A percentile compares a stretch with the other conserved stretches of the same genome.
These are phyloP conservation scores for Pseudocercospora macadamiae DNA, from an alignment of 2,329 filamentous ascomycete genomes.

Conservation along the genomic window DNA sequence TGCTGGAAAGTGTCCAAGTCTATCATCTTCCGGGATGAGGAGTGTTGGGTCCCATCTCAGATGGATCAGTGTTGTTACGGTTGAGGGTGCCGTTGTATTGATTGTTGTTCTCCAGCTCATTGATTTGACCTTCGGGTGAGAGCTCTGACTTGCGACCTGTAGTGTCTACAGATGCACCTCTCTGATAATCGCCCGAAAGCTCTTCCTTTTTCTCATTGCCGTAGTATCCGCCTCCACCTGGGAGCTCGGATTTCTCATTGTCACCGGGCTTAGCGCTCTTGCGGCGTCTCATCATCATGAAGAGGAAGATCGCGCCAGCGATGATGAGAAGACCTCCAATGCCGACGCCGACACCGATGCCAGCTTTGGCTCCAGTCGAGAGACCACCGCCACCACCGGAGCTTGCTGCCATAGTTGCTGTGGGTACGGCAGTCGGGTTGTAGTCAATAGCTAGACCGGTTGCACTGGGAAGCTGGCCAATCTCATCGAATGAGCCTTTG, in stretches of 20 bases:
- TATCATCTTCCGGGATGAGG: background rate
- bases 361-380: slow-evolving; percentile 3
- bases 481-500: background rate
- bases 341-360: slow-evolving; percentile 4
- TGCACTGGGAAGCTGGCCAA: background rate
- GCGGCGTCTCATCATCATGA: background rate
- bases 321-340: slow-evolving; percentile 1
- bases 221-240: slow-evolving; percentile 1
- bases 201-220: background rate
- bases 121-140: slow-evolving; percentile 1
- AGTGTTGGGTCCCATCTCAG: background rate
- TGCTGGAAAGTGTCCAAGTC: no score
- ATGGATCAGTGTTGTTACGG: background rate
- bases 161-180: slow-evolving; percentile 6
- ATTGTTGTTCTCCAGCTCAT: background rate
- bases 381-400: background rate
- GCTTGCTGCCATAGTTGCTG: background rate
- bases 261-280: background rate
- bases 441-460: background rate
- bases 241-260: slow-evolving; percentile 6
- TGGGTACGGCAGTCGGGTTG: background rate
- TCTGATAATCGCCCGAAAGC: background rate
- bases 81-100: background rate
- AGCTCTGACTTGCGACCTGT: background rate
- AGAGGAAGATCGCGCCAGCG: background rate